phyloP scores from a whole-genome alignment of 805 yeast species.

The Martiniozyma abietophila region DNA sequence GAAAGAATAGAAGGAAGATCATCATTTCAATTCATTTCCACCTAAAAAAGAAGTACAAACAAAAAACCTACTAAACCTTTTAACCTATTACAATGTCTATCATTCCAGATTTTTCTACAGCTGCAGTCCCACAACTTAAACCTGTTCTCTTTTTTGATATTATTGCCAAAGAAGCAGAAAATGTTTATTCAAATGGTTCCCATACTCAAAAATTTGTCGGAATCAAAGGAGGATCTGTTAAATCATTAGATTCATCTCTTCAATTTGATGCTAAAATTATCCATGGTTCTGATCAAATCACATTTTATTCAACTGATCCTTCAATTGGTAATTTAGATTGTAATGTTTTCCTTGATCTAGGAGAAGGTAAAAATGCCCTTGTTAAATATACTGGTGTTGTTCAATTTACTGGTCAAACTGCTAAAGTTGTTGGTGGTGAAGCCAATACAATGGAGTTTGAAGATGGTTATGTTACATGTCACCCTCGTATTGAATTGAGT shows the following conservation, averaged over 20 bases:
- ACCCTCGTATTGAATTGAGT: constrained; percentile 37
- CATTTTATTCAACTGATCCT: constrained; percentile 24
- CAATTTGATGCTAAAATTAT: constrained; percentile 31
- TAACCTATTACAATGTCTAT: constrained; percentile 8
- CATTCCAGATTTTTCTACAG: constrained; percentile 17
- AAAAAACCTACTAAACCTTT: too few species aligned
- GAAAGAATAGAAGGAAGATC: too few species aligned
- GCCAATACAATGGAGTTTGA: constrained; percentile 28
- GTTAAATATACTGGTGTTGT: constrained; percentile 42
- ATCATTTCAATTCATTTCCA: too few species aligned
- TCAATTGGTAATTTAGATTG: constrained; percentile 34
- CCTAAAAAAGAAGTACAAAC: too few species aligned
- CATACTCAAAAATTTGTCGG: constrained; percentile 23
- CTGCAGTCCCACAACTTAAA: constrained; percentile 21
- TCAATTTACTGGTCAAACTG: constrained; percentile 28
- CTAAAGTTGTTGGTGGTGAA: constrained; percentile 29
- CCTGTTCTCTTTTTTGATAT: constrained; percentile 32
- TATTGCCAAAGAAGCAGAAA: constrained; percentile 26
- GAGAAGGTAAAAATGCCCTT: constrained; percentile 29
- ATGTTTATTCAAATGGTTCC: constrained; percentile 21
- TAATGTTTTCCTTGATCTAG: constrained; percentile 31
- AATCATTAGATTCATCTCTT: constrained; percentile 27
- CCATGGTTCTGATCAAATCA: constrained; percentile 42
- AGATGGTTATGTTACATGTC: constrained; percentile 41
- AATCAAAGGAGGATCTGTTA: constrained; percentile 28